Percentiles rank a stretch among this genome's conserved stretches.
Evolutionary conservation across 1,284 basidiomycete species (phyloP).

Genomic region (Pulveroboletus sp.): DNA sequence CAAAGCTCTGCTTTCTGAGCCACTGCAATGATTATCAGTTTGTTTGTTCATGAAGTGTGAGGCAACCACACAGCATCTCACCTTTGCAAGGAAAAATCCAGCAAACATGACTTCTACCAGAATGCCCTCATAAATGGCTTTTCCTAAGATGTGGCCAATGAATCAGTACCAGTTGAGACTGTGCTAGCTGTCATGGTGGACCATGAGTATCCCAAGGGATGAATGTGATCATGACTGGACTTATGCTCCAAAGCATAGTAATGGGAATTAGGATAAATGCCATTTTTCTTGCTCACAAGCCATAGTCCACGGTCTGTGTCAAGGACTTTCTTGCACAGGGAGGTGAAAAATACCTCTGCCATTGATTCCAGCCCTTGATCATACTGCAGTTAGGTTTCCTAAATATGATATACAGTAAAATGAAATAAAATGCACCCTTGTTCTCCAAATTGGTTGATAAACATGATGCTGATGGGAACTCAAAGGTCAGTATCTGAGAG

Average conservation of each 20-base stretch:
- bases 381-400: slow-evolving; percentile 6
- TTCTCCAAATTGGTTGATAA: slow-evolving; percentile 87
- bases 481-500: slow-evolving; percentile 80
- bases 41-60: background rate
- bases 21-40: slow-evolving; percentile 48
- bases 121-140: slow-evolving; percentile 96
- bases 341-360: slow-evolving; percentile 94
- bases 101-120: slow-evolving; percentile 96
- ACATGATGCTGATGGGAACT: slow-evolving; percentile 79
- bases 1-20: slow-evolving; percentile 83
- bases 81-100: slow-evolving; percentile 91
- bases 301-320: slow-evolving; percentile 93
- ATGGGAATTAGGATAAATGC: slow-evolving; percentile 94
- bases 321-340: slow-evolving; percentile 89
- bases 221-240: slow-evolving; percentile 24
- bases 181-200: slow-evolving; percentile 45
- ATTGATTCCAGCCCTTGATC: slow-evolving; percentile 79
- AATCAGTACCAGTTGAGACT: slow-evolving; percentile 93
- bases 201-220: slow-evolving; percentile 1
- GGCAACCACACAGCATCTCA: slow-evolving; percentile 28
- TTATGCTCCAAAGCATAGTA: slow-evolving; percentile 80
- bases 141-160: slow-evolving; percentile 90
- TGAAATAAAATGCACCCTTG: slow-evolving; percentile 58
- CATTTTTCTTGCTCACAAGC: slow-evolving; percentile 86
- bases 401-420: background rate